Base-by-base conservation (phyloP, 176 grass and related monocot genomes). In the Zizania latifolia region DNA sequence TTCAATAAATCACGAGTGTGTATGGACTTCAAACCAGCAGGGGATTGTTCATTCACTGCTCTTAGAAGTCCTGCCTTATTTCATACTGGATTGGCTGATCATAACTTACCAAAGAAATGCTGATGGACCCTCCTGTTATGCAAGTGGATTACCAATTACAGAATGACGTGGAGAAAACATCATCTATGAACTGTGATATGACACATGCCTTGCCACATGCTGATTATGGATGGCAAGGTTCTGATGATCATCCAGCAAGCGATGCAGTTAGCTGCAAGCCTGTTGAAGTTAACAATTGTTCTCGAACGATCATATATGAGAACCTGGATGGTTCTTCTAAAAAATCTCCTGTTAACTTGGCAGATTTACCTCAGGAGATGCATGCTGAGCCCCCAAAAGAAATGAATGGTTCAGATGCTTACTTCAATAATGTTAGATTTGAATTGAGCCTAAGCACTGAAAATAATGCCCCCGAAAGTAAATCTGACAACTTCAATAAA, bases 61-160 rank as follows among this genome's bases (percentile, higher is more conserved):
- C 87, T 71, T 32, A 75, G 57, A 64, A 74, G 29, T 62, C 75
- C 50, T 71, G 75, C 68, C 59, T 40, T 78, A 67, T 63, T 78
- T 67, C 56, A 4, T 56, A 71, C 36, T 63, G 60, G 53, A 68
- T 40, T 75, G 16, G 10, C 57, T 38, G 44, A 74, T 31, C 66
- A 65, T 68, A 71, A 60, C 66, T 59, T 80, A 75, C 13, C 73
- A 66, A 65, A 85, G 91, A 82, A 81, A 85, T 85, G 82, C 84
- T 93, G 50, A 89, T 90, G 76, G 87, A 93, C 71, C 70, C 84
- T 67, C 72, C 84, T 78, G 85, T 87, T 81, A 81, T 85, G 70
- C 84, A 84, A 79, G 64, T 86, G 39, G 87, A 93, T 62, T 82
- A 36, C 72, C 81, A 84, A 48, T n/a, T 81, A 43, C 73, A 83